Evolutionary conservation across 2,329 filamentous ascomycete species (phyloP).

Genomic region (Sclerotinia spermophila): DNA sequence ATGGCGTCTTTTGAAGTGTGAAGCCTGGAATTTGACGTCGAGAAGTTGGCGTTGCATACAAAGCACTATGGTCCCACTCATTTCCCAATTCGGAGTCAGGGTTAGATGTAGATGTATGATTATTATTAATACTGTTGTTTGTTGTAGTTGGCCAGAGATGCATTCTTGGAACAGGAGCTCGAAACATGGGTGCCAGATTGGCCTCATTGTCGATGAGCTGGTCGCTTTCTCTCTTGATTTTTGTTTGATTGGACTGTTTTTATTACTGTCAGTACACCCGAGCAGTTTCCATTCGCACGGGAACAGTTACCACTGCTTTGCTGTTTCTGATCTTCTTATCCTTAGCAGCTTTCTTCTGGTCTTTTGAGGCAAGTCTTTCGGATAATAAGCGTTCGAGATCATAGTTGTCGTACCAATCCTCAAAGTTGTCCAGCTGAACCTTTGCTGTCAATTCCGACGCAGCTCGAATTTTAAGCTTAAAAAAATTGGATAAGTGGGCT

Average conservation of each 20-base stretch:
- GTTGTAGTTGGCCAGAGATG: conserved; percentile 30
- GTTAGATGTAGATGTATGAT: neutral
- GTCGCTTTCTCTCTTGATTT: conserved; percentile 25
- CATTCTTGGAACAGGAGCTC: conserved; percentile 36
- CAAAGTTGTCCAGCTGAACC: conserved; percentile 61
- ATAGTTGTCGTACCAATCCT: conserved; percentile 73
- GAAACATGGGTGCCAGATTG: conserved; percentile 27
- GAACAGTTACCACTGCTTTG: neutral
- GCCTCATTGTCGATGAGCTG: conserved; percentile 12
- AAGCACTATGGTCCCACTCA: conserved; percentile 25
- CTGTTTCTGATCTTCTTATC: conserved; percentile 30
- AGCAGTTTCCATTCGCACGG: neutral
- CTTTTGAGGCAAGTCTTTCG: conserved; percentile 73
- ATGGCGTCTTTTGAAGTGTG: conserved; percentile 19
- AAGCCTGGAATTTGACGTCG: conserved; percentile 31
- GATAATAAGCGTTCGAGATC: conserved; percentile 70
- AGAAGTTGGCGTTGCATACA: conserved; percentile 34
- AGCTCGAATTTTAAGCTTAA: conserved; percentile 72
- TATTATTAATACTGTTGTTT: conserved; percentile 4
- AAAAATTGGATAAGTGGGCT: conserved; percentile 80
- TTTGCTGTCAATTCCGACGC: conserved; percentile 64
- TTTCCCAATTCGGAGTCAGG: conserved; percentile 18
- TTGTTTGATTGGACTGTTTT: neutral
- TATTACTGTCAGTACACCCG: neutral
- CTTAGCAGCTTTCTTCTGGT: conserved; percentile 55